Evolutionary conservation across 768 basidiomycete species (phyloP).

Genomic region (Psilocybe cubensis): DNA sequence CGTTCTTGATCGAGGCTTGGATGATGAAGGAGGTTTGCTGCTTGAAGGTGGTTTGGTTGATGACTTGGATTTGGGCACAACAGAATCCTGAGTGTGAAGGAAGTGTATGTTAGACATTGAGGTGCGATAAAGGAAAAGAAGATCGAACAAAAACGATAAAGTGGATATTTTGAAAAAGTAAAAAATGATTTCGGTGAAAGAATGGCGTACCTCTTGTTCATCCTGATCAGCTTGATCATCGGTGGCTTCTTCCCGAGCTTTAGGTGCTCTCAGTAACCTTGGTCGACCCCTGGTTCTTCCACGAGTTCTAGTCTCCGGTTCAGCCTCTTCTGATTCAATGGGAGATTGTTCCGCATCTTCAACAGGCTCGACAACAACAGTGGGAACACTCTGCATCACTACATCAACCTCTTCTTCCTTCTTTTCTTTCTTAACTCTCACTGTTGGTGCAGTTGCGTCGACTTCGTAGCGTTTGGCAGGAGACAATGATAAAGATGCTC

Average conservation of each 20-base stretch:
- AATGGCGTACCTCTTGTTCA: constrained; percentile 10
- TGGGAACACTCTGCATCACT: constrained; percentile 9
- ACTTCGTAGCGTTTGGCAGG: not conserved
- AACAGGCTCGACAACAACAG: constrained; percentile 7
- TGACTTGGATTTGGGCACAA: constrained; percentile 2
- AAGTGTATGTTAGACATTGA: not conserved
- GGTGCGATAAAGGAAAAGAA: not conserved
- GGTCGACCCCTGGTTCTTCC: constrained; percentile 16
- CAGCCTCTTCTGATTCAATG: not conserved
- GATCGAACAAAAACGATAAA: not conserved
- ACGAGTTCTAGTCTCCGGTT: constrained; percentile 4
- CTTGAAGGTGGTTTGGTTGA: constrained; percentile 3
- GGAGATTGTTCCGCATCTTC: not conserved
- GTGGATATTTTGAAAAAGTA: no score
- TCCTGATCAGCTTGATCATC: constrained; percentile 1
- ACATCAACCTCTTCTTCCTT: not conserved
- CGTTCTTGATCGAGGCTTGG: constrained; percentile 11
- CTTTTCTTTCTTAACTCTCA: not conserved
- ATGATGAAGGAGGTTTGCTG: constrained; percentile 6
- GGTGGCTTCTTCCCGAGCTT: constrained; percentile 1
- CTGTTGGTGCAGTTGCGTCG: not conserved
- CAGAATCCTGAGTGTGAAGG: not conserved
- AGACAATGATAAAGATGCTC: constrained; percentile 1
- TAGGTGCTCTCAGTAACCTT: constrained; percentile 15
- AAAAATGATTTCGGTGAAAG: no score